Evolutionary conservation across 495 filamentous ascomycete species (phyloP), one percentile per base, ranked within the genome.

Genomic region (Aspergillus asperescens): DNA sequence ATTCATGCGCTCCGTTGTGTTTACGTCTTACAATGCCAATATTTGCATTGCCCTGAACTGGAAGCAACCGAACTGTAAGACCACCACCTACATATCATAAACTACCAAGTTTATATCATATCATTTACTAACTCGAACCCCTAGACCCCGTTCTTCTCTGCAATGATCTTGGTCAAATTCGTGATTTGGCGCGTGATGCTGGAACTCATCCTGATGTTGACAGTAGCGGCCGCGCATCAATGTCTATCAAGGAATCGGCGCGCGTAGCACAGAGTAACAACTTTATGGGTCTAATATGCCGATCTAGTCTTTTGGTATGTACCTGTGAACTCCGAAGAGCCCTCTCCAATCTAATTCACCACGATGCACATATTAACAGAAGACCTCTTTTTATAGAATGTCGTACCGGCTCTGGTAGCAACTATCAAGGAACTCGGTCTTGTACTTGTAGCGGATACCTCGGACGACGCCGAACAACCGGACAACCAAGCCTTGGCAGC

Each of bases 51-150:
- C 91, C 4, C 62, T 98, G 46, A 97, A 97, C 65, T 98, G 94
- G 94, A 98, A 98, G 68, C 93, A 98, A 65, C 93, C 93, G 9
- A 98, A 97, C 58, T 98, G 86, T 89, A 68, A 72, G 81, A 68
- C 9, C 24, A n/a, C 7, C 15, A 2, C n/a, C 24, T 1, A 3
- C 7, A 1, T 7, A 8, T 16, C 4, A 8, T 5, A 5, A 37
- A 16, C 15, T 1, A 35, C 7, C n/a, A n/a, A n/a, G n/a, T n/a
- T n/a, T n/a, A n/a, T n/a, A n/a, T 24, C 37, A 22, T 35, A 8
- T 12, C 7, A 18, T 34, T 7, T 25, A 18, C 41, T 37, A 46
- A 48, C 32, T 12, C 7, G 25, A 5, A 27, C 44, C n/a, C 37
- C 19, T 49, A 89, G 85, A 95, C 61, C 94, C 93, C 0, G 89